A percentile compares a stretch with the other conserved stretches of the same genome.
These are phyloP conservation scores for Sicyos baderoa DNA, from an alignment of 306 rosid species.

Conservation along the genomic window DNA sequence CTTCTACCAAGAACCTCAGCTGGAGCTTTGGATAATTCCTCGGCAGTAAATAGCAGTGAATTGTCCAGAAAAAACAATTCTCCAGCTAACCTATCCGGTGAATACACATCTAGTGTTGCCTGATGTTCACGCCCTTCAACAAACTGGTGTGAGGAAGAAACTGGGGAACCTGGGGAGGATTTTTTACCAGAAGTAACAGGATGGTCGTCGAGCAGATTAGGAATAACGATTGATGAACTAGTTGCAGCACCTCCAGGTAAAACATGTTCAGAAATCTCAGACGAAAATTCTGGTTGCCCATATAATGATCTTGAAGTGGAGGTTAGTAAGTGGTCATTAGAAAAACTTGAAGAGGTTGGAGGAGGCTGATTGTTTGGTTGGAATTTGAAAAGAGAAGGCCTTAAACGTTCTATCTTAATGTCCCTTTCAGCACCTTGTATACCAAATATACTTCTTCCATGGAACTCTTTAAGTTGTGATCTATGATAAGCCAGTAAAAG, in stretches of 20 bases:
- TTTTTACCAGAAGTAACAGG: constrained; percentile 70
- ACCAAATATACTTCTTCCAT: constrained; percentile 53
- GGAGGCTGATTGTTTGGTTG: constrained; percentile 52
- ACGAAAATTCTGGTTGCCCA: constrained; percentile 54
- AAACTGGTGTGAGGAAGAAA: constrained; percentile 74
- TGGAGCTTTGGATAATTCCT: constrained; percentile 96
- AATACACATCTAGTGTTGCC: constrained; percentile 75
- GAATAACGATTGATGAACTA: constrained; percentile 47
- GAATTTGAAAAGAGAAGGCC: constrained; percentile 80
- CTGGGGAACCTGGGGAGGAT: constrained; percentile 71
- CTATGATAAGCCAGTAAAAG: constrained; percentile 83
- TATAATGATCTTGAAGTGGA: constrained; percentile 70
- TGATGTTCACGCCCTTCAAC: constrained; percentile 70
- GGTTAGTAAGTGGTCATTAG: constrained; percentile 75
- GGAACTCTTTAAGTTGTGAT: constrained; percentile 66
- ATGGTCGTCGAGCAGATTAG: constrained; percentile 55
- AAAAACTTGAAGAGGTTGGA: constrained; percentile 64
- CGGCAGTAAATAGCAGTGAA: constrained; percentile 76
- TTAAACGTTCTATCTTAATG: constrained; percentile 56
- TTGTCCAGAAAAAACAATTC: constrained; percentile 76
- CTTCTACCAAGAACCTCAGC: constrained; percentile 99
- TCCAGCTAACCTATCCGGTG: constrained; percentile 95
- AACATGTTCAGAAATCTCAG: constrained; percentile 59
- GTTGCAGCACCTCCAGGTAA: constrained; percentile 50
- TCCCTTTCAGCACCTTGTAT: constrained; percentile 57